These are phyloP conservation scores for Aspergillus terreus DNA, from an alignment of 2,329 filamentous ascomycete genomes.

Conservation along the genomic window DNA sequence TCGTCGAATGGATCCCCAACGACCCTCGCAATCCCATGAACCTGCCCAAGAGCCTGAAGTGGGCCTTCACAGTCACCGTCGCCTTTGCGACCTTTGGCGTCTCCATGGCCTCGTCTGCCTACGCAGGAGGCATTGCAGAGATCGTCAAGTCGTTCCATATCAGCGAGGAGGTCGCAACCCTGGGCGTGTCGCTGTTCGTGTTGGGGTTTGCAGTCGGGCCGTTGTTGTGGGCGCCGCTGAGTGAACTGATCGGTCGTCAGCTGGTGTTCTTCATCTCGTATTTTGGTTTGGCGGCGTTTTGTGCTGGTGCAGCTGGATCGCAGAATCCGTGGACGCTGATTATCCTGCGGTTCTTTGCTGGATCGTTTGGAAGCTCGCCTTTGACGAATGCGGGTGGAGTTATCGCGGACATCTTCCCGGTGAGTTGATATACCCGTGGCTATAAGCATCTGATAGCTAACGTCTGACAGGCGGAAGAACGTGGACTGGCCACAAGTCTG, in stretches of 20 bases:
- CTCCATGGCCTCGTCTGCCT: conserved; percentile 64
- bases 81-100: conserved; percentile 66
- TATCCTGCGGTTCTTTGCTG: conserved; percentile 62
- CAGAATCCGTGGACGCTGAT: conserved; percentile 57
- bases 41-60: conserved; percentile 58
- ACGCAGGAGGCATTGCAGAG: conserved; percentile 23
- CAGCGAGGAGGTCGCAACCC: conserved; percentile 51
- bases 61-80: conserved; percentile 60
- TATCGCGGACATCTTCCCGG: conserved; percentile 56
- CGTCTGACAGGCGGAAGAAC: conserved; percentile 36
- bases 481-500: conserved; percentile 57
- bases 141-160: conserved; percentile 56
- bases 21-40: conserved; percentile 66
- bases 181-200: conserved; percentile 64
- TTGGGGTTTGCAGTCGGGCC: conserved; percentile 60
- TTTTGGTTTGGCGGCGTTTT: conserved; percentile 55
- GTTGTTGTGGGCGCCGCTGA: conserved; percentile 63
- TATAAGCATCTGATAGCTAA: background rate
- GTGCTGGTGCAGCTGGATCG: conserved; percentile 54
- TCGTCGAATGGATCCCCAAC: conserved; percentile 64
- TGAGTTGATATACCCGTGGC: background rate
- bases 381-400: conserved; percentile 43
- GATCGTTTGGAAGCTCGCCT: conserved; percentile 57
- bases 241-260: conserved; percentile 61
- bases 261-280: conserved; percentile 52